Conservation (phyloP, 2,329 filamentous ascomycete species). For the Pseudohalonectria lignicola region DNA sequence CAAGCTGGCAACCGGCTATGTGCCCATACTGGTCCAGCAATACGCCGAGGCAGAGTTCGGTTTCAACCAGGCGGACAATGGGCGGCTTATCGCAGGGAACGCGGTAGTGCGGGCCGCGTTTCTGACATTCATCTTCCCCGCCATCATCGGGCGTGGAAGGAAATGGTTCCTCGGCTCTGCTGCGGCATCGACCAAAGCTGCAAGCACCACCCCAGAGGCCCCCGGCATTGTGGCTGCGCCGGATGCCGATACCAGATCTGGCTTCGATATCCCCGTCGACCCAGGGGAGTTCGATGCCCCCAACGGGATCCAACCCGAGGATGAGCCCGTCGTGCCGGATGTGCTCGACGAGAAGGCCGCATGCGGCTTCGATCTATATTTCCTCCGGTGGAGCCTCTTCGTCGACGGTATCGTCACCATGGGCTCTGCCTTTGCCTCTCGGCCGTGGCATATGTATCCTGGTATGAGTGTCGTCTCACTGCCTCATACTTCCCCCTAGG, state of each 20-base stretch:
- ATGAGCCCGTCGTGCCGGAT: conserved; percentile 27
- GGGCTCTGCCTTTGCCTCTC: conserved; percentile 47
- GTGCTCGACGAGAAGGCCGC: conserved; percentile 31
- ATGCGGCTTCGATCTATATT: conserved; percentile 55
- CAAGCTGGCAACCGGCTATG: conserved; percentile 55
- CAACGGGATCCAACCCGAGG: conserved; percentile 25
- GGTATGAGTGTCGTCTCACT: conserved; percentile 20
- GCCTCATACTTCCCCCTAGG: background rate
- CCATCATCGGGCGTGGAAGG: conserved; percentile 29
- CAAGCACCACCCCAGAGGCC: no score
- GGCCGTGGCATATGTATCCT: conserved; percentile 59
- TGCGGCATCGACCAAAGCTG: background rate
- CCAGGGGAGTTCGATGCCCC: conserved; percentile 30
- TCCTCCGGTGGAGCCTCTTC: conserved; percentile 54
- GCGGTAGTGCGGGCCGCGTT: conserved; percentile 43
- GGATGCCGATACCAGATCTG: background rate
- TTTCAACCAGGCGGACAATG: conserved; percentile 44
- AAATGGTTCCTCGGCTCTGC: conserved; percentile 12
- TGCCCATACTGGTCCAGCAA: conserved; percentile 49
- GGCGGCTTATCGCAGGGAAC: conserved; percentile 44
- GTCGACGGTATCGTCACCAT: conserved; percentile 55
- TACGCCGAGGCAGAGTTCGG: conserved; percentile 44
- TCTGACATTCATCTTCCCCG: conserved; percentile 41
- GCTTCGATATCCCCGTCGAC: conserved; percentile 18
- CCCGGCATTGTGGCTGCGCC: no score